Evolutionary conservation across 148 eudicot species (phyloP).

Genomic region (Diospyros lotus): DNA sequence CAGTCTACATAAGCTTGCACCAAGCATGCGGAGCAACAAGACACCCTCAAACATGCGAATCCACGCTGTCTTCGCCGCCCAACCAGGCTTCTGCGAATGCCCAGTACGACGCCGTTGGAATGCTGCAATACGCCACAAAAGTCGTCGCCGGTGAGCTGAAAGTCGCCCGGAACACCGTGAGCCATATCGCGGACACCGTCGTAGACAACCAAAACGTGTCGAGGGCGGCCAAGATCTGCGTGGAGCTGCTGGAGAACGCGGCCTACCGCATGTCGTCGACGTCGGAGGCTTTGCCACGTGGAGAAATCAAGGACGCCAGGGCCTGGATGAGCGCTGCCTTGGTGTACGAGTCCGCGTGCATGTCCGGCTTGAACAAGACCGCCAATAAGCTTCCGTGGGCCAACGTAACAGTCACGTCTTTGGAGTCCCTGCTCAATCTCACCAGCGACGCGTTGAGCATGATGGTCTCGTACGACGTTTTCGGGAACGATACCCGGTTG

Average conservation of each 20-base stretch:
- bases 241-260: slow-evolving; percentile 38
- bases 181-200: slow-evolving; percentile 29
- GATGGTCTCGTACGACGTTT: slow-evolving; percentile 41
- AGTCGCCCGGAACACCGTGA: slow-evolving; percentile 36
- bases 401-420: slow-evolving; percentile 36
- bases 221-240: slow-evolving; percentile 45
- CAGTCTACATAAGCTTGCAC: too few species aligned
- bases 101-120: slow-evolving; percentile 10
- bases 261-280: slow-evolving; percentile 26
- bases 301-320: slow-evolving; percentile 45
- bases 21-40: slow-evolving; percentile 66
- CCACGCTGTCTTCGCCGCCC: slow-evolving; percentile 10
- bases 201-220: slow-evolving; percentile 46
- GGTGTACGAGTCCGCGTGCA: slow-evolving; percentile 58
- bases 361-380: slow-evolving; percentile 59
- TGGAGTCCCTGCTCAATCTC: slow-evolving; percentile 32
- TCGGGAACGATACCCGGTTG: slow-evolving; percentile 29
- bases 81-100: slow-evolving; percentile 11
- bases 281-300: slow-evolving; percentile 25
- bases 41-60: slow-evolving; percentile 39
- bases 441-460: slow-evolving; percentile 58
- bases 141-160: slow-evolving; percentile 33
- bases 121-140: slow-evolving; percentile 38
- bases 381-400: slow-evolving; percentile 36
- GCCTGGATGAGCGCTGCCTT: slow-evolving; percentile 68